A percentile compares a stretch with the other conserved stretches of the same genome.
phyloP scores from a whole-genome alignment of 345 rosid genomes.

The Turritis glabra region DNA sequence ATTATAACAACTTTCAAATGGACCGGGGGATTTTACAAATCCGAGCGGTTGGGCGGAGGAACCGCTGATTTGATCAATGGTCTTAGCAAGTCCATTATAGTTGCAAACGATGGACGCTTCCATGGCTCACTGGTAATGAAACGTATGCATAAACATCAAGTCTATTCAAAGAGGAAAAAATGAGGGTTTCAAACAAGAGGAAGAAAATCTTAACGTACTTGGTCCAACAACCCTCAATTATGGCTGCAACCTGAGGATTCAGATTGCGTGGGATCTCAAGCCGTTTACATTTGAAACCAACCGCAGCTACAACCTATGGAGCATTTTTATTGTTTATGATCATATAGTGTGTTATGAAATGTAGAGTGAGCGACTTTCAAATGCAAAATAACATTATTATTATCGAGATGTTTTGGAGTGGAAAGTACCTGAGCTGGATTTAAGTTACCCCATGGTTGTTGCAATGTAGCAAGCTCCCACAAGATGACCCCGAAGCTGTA shows the following conservation, averaged over 20 bases:
- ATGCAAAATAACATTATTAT: not conserved
- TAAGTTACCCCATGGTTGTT: slow-evolving; percentile 93
- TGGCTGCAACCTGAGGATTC: slow-evolving; percentile 76
- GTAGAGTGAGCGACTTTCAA: not conserved
- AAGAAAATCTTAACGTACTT: slow-evolving; percentile 48
- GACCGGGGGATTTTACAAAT: slow-evolving; percentile 46
- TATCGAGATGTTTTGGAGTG: not conserved
- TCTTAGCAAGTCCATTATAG: slow-evolving; percentile 79
- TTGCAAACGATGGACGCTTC: slow-evolving; percentile 94
- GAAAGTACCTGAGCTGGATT: slow-evolving; percentile 93
- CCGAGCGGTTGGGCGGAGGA: slow-evolving; percentile 58
- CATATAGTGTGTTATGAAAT: not conserved
- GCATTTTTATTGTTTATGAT: not conserved
- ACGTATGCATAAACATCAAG: not conserved
- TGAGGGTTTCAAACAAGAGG: not conserved
- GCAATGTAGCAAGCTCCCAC: slow-evolving; percentile 97
- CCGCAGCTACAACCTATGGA: slow-evolving; percentile 96
- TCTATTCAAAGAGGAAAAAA: not conserved
- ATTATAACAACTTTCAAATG: slow-evolving; percentile 24
- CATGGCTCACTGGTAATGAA: slow-evolving; percentile 71
- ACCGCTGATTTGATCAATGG: slow-evolving; percentile 66
- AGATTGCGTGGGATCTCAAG: slow-evolving; percentile 87
- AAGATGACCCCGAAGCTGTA: slow-evolving; percentile 97
- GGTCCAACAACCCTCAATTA: slow-evolving; percentile 96
- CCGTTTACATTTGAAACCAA: slow-evolving; percentile 88